Conservation (phyloP, 331 rosid genomes). For the Quercus lobata region DNA sequence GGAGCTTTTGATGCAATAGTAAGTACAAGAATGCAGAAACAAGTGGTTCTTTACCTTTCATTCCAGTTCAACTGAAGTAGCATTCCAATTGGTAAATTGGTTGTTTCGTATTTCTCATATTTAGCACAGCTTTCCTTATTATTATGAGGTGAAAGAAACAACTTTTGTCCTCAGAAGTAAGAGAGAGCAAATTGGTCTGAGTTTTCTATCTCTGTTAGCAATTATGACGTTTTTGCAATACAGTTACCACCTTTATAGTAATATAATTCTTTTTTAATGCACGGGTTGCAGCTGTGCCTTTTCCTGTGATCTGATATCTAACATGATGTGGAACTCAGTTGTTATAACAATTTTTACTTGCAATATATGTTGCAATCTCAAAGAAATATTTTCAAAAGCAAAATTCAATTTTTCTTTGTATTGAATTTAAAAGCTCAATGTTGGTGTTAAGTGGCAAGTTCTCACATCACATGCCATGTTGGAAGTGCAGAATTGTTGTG, state of each 20-base stretch:
- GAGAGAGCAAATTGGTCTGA: not conserved
- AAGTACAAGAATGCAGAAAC: conserved; percentile 37
- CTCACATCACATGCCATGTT: not conserved
- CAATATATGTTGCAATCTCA: not conserved
- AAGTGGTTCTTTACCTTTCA: conserved; percentile 1
- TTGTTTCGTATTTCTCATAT: not conserved
- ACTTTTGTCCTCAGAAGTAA: not conserved
- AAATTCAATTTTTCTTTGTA: not conserved
- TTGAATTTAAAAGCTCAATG: not conserved
- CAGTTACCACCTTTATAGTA: not conserved
- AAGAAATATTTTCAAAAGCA: not conserved
- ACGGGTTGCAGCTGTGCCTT: not conserved
- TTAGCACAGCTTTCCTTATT: not conserved
- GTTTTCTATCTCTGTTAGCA: not conserved
- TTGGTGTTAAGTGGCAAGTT: not conserved
- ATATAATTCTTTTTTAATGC: not conserved
- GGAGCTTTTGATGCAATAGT: conserved; percentile 93
- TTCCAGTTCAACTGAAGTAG: not conserved
- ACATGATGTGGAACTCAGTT: not conserved
- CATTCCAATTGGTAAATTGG: not conserved
- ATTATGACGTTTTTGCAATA: not conserved
- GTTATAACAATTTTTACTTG: not conserved
- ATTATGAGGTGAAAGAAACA: not conserved
- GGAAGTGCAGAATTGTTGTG: not conserved
- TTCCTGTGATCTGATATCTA: not conserved